Evolutionary conservation across 139 green algal genomes (phyloP), one percentile per base, ranked within the genome.

Genomic region (Coccomyxa sp.): DNA sequence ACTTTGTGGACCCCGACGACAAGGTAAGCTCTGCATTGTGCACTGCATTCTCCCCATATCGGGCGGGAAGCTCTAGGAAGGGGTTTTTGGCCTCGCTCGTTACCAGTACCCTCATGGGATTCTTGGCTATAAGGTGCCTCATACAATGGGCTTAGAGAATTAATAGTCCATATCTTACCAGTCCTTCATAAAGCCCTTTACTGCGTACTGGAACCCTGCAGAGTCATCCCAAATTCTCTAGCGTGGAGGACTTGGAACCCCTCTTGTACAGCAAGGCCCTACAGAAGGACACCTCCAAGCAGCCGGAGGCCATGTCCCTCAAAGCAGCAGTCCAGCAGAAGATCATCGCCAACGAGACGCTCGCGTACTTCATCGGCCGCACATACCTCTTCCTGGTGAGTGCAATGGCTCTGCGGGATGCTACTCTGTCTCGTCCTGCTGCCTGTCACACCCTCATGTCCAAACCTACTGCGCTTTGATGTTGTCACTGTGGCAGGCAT

Each of bases 291-390:
- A 91, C 91, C 22, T 91, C 94, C 73, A 98, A 98, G 87, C 88
- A 91, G 80, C 81, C 96, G 0, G 44, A 94, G 79, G 71, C 79
- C 31, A 94, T 97, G 81, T 71, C 70, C 9, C 88, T 99, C 55
- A 90, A 92, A n/a, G 91, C 95, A 6, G 96, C 96, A 0, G 92
- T 99, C 39, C 54, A 76, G 3, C 36, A 92, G 70, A 93, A 95
- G 73, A 96, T 98, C 70, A 95, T 99, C 70, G 94, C 93, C 81
- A 99, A 99, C 86, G 87, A 99, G 89, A 99, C 96, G 35, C 91
- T 99, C 16, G 96, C 86, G 9, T 99, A 99, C 91, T 99, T 99
- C 90, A 99, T 99, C 77, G 96, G 91, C 34, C 88, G 96, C 77
- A 98, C 94, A n/a, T 98, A 94, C 86, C 87, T 97, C 37, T 99